A percentile compares a stretch with the other conserved stretches of the same genome.
These are phyloP conservation scores for Fraxinus sp. DNA, from an alignment of 305 asterid genomes.

Conservation along the genomic window DNA sequence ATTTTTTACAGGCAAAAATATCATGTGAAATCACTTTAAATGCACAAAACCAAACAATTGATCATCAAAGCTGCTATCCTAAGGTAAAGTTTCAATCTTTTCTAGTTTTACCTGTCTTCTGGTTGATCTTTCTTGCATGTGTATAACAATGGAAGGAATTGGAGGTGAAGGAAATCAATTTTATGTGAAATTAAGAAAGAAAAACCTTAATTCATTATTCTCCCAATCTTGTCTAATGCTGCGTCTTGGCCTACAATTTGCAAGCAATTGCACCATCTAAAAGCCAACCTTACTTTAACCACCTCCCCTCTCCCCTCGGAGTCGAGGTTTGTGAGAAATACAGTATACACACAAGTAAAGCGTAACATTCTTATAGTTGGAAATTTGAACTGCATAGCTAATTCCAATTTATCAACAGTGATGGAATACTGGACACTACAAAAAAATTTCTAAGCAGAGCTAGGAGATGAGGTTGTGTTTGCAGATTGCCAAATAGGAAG, in stretches of 20 bases:
- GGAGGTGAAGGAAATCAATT: not conserved
- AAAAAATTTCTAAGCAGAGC: constrained; percentile 24
- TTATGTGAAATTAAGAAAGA: not conserved
- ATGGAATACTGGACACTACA: constrained; percentile 14
- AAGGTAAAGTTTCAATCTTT: constrained; percentile 41
- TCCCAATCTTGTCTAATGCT: not conserved
- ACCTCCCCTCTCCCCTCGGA: not conserved
- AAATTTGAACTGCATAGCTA: not conserved
- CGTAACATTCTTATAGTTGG: not conserved
- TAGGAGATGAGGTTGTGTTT: constrained; percentile 19
- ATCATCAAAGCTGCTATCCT: constrained; percentile 68
- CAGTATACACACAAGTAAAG: not conserved
- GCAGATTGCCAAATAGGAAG: constrained; percentile 13
- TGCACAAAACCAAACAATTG: constrained; percentile 53
- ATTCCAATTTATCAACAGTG: constrained; percentile 6
- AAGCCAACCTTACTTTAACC: not conserved
- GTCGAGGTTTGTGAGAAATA: not conserved
- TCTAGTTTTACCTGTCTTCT: not conserved
- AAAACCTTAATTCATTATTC: not conserved
- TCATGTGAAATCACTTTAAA: constrained; percentile 62
- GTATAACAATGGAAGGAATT: not conserved
- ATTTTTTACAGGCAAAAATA: constrained; percentile 57
- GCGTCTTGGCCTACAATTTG: not conserved
- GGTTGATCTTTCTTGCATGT: constrained; percentile 7
- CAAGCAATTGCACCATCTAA: not conserved